phyloP scores from a whole-genome alignment of 2,329 filamentous ascomycete genomes.

The Oidium heveae region DNA sequence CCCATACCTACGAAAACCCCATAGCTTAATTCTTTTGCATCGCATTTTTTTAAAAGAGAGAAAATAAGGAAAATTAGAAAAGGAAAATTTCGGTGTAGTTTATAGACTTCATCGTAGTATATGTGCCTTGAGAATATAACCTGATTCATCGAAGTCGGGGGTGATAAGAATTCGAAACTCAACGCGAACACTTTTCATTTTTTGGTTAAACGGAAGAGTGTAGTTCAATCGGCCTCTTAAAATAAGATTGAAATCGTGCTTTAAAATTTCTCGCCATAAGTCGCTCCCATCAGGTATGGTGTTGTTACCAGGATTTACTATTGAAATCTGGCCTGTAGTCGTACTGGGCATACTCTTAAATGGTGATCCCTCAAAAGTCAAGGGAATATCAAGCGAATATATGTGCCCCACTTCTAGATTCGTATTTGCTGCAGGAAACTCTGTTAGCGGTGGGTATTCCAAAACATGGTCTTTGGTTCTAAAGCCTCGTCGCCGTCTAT shows the following conservation, averaged over 20 bases:
- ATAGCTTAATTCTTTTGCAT: no score
- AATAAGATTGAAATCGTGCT: slow-evolving; percentile 83
- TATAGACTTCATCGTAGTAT: no score
- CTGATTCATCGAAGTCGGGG: slow-evolving; percentile 19
- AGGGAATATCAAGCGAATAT: slow-evolving; percentile 59
- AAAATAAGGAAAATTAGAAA: no score
- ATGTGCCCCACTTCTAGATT: slow-evolving; percentile 87
- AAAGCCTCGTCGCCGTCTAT: slow-evolving; percentile 11
- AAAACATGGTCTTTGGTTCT: slow-evolving; percentile 10
- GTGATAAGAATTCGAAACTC: slow-evolving; percentile 33
- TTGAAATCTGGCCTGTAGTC: slow-evolving; percentile 61
- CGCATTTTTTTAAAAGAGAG: no score
- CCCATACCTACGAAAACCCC: no score
- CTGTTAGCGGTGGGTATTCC: slow-evolving; percentile 19
- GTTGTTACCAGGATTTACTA: slow-evolving; percentile 63
- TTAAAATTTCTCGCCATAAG: slow-evolving; percentile 73
- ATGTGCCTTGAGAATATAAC: no score
- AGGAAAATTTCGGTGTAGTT: no score
- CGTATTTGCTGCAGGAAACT: slow-evolving; percentile 39
- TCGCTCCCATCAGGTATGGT: slow-evolving; percentile 60
- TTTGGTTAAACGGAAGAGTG: slow-evolving; percentile 32
- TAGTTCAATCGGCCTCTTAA: slow-evolving; percentile 82
- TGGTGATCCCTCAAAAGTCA: slow-evolving; percentile 75
- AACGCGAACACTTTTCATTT: slow-evolving; percentile 31
- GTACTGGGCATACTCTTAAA: slow-evolving; percentile 47